These are phyloP conservation scores for Clavispora vitiphila DNA, from an alignment of 805 yeast genomes.

Conservation along the genomic window DNA sequence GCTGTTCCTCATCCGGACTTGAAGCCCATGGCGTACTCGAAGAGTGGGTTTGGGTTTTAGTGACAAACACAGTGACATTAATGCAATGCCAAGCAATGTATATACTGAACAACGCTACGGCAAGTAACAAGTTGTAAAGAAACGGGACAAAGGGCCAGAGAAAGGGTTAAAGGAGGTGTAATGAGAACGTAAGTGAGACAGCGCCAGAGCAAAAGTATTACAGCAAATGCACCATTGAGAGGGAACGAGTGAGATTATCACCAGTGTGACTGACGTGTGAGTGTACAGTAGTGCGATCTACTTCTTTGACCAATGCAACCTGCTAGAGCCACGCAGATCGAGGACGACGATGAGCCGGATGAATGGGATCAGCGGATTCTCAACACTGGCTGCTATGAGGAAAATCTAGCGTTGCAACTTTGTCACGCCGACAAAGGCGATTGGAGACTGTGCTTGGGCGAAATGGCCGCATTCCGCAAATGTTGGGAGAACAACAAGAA, in stretches of 20 bases:
- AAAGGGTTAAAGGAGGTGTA: too few relatives aligned
- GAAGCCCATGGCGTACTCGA: constrained; percentile 87
- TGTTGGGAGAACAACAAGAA: constrained; percentile 63
- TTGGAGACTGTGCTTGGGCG: constrained; percentile 61
- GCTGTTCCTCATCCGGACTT: constrained; percentile 90
- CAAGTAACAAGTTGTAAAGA: too few relatives aligned
- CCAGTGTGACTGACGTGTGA: too few relatives aligned
- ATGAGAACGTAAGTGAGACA: too few relatives aligned
- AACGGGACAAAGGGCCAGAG: too few relatives aligned
- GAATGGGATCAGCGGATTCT: constrained; percentile 72
- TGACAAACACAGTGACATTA: neutral
- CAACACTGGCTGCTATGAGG: constrained; percentile 72
- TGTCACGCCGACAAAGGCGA: constrained; percentile 81
- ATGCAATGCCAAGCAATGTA: too few relatives aligned
- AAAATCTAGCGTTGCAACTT: constrained; percentile 62
- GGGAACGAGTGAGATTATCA: too few relatives aligned
- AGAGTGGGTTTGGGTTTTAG: constrained; percentile 40
- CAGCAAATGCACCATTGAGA: too few relatives aligned
- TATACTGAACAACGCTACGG: too few relatives aligned
- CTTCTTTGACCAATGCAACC: neutral
- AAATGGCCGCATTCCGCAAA: constrained; percentile 54
- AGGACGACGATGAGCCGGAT: constrained; percentile 58
- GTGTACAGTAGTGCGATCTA: neutral
- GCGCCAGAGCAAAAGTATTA: too few relatives aligned
- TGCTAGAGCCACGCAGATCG: neutral